These are phyloP conservation scores for Penicillium sp. DNA, from an alignment of 2,329 filamentous ascomycete genomes.

Conservation along the genomic window DNA sequence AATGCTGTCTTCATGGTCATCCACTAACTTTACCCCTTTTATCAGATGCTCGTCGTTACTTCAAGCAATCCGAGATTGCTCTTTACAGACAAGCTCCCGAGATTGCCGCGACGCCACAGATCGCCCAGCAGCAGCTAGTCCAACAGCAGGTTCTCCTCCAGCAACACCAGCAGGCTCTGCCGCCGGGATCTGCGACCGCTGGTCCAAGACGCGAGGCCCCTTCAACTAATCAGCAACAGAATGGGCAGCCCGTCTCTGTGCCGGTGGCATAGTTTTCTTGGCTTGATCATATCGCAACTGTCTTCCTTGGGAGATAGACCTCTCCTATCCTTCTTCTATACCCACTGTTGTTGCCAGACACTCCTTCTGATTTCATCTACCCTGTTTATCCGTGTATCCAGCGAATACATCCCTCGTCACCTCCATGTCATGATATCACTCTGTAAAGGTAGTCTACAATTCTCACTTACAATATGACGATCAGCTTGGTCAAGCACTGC, in stretches of 20 bases:
- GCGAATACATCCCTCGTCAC: conserved; percentile 7
- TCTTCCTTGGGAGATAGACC: not conserved
- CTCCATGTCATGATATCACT: conserved; percentile 18
- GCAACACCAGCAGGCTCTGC: conserved; percentile 34
- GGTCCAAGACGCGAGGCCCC: conserved; percentile 29
- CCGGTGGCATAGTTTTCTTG: conserved; percentile 23
- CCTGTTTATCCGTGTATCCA: conserved; percentile 3
- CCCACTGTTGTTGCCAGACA: conserved; percentile 9
- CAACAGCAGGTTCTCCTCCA: conserved; percentile 36
- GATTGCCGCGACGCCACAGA: conserved; percentile 38
- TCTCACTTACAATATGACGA: conserved; percentile 5
- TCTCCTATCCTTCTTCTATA: conserved; percentile 15
- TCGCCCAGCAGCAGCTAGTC: conserved; percentile 39
- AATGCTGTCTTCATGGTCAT: not conserved
- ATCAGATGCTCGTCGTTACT: conserved; percentile 87
- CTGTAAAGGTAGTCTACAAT: conserved; percentile 17
- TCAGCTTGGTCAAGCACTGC: not conserved
- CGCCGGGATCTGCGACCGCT: conserved; percentile 34
- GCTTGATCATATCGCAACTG: not conserved
- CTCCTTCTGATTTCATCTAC: not conserved
- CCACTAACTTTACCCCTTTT: conserved; percentile 11
- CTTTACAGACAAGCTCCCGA: conserved; percentile 72
- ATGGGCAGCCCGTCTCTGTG: conserved; percentile 17
- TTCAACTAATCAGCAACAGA: conserved; percentile 8
- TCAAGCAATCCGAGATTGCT: conserved; percentile 98